Conservation (phyloP, 345 rosid genomes). For the Euclidium syriacum region DNA sequence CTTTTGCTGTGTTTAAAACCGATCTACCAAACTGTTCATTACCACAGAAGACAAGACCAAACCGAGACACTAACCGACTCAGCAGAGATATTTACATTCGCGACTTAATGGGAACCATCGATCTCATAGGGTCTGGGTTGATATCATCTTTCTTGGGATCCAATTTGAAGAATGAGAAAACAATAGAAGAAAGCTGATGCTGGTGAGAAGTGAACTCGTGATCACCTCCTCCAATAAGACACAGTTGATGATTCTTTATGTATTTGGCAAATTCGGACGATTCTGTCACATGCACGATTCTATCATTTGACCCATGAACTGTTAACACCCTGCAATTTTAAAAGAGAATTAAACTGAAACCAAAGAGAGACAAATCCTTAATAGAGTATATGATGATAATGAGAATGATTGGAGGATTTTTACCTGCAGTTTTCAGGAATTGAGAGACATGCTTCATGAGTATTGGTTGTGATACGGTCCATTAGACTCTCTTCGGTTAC, state of each 20-base stretch:
- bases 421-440: constrained; percentile 64
- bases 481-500: constrained; percentile 67
- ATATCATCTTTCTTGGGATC: not conserved
- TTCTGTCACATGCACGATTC: constrained; percentile 55
- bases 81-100: constrained; percentile 14
- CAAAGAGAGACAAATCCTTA: not conserved
- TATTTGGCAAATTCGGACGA: constrained; percentile 60
- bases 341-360: not conserved
- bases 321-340: constrained; percentile 59
- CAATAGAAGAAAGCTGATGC: constrained; percentile 45
- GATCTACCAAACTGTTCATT: not conserved
- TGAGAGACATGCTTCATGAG: constrained; percentile 45
- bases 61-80: not conserved
- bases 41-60: not conserved
- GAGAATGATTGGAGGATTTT: not conserved
- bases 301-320: constrained; percentile 69
- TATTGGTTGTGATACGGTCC: constrained; percentile 65
- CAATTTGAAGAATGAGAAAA: constrained; percentile 43
- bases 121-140: not conserved
- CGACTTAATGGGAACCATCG: constrained; percentile 6
- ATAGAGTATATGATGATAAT: not conserved
- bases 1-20: not conserved
- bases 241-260: constrained; percentile 57
- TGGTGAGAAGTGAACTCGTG: constrained; percentile 80
- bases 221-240: constrained; percentile 72